Conservation (phyloP, 2,329 filamentous ascomycete species). For the Botrytis byssoidea region DNA sequence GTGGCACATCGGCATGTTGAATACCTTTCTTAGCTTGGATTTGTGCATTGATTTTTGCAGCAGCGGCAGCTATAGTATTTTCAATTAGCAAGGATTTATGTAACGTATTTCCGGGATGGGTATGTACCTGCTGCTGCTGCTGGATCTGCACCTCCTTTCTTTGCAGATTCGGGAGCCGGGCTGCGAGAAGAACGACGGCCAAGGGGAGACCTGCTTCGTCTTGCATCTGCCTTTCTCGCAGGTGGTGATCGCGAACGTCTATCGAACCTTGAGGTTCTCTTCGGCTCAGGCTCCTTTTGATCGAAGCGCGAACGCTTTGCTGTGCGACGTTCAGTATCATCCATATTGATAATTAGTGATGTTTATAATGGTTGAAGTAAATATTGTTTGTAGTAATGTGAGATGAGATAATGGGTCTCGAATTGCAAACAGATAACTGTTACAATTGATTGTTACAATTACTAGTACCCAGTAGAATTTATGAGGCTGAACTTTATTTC, state of each 20-base stretch:
- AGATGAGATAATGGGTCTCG: neutral
- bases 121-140: conserved; percentile 71
- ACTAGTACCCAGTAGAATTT: conserved; percentile 15
- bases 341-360: conserved; percentile 52
- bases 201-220: conserved; percentile 79
- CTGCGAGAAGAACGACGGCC: conserved; percentile 41
- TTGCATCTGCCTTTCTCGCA: conserved; percentile 62
- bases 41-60: conserved; percentile 81
- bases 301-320: conserved; percentile 92
- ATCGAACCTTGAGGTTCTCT: conserved; percentile 79
- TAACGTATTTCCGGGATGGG: too few species aligned
- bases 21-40: conserved; percentile 84
- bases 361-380: neutral
- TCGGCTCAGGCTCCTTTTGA: conserved; percentile 80
- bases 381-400: neutral
- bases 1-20: conserved; percentile 85
- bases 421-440: neutral
- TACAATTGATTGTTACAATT: neutral
- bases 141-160: conserved; percentile 58
- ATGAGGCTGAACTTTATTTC: conserved; percentile 24
- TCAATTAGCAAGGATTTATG: conserved; percentile 3
- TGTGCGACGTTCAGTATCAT: conserved; percentile 70
- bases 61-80: conserved; percentile 67
- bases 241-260: conserved; percentile 82
- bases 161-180: conserved; percentile 39